Percentiles rank a stretch among this genome's conserved stretches.
These are phyloP conservation scores for Lachancea sp. DNA, from an alignment of 805 yeast genomes.

Conservation along the genomic window DNA sequence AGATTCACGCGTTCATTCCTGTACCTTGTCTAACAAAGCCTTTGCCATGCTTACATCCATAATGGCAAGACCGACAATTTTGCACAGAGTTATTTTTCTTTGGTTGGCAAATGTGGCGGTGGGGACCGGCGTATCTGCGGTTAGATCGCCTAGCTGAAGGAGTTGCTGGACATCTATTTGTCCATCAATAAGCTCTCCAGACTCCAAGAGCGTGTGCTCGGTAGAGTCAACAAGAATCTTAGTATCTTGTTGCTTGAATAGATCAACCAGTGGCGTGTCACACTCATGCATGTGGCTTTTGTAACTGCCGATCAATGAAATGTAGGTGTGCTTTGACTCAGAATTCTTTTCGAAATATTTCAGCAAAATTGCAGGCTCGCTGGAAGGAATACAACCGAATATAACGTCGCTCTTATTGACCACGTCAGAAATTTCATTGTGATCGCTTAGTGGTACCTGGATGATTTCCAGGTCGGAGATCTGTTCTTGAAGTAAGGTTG, in stretches of 20 bases:
- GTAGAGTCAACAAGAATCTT: conserved; percentile 54
- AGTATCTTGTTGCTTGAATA: conserved; percentile 32
- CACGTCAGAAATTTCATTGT: conserved; percentile 17
- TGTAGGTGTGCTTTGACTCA: conserved; percentile 33
- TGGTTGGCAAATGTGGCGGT: background rate
- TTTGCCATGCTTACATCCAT: conserved; percentile 57
- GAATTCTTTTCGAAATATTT: conserved; percentile 24
- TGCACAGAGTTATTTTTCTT: conserved; percentile 39
- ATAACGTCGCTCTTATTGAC: conserved; percentile 41
- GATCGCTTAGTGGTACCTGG: conserved; percentile 23
- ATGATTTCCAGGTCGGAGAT: conserved; percentile 34
- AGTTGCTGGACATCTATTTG: conserved; percentile 36
- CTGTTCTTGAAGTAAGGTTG: conserved; percentile 38
- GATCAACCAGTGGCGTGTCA: conserved; percentile 38
- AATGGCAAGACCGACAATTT: conserved; percentile 56
- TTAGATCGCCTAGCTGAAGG: conserved; percentile 42
- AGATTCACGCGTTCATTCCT: background rate
- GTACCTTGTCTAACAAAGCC: conserved; percentile 22
- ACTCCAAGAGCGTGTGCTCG: conserved; percentile 50
- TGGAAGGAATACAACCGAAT: conserved; percentile 57
- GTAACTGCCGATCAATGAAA: conserved; percentile 60
- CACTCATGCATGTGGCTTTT: conserved; percentile 63
- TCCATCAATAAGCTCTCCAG: conserved; percentile 57
- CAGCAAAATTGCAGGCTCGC: conserved; percentile 39
- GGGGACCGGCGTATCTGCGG: conserved; percentile 1